phyloP scores from a whole-genome alignment of 257 asterid genomes.

The Prunella vulgaris region DNA sequence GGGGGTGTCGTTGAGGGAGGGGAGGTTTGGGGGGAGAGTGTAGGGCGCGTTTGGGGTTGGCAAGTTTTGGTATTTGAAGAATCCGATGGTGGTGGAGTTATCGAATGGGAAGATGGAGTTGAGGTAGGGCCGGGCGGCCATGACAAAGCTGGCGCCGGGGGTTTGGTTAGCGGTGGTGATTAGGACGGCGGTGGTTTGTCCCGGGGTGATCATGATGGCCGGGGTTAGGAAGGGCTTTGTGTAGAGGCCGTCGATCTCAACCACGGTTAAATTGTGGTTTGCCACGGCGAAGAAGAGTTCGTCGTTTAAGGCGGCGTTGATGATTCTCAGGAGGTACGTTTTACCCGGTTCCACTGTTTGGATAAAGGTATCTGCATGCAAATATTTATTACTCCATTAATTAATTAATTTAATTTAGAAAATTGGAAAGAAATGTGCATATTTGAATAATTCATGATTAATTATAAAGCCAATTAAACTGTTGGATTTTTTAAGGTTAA shows the following conservation, averaged over 20 bases:
- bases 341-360: conserved; percentile 48
- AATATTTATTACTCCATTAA: not conserved
- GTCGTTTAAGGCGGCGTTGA: conserved; percentile 68
- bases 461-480: too few species aligned
- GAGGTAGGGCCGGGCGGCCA: conserved; percentile 84
- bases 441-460: too few species aligned
- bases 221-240: conserved; percentile 61
- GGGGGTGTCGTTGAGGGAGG: conserved; percentile 46
- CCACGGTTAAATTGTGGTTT: conserved; percentile 66
- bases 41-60: conserved; percentile 25
- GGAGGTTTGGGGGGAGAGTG: conserved; percentile 57
- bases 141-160: conserved; percentile 35
- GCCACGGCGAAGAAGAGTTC: conserved; percentile 76
- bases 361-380: conserved; percentile 61
- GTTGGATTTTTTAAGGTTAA: too few species aligned
- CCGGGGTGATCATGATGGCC: conserved; percentile 72
- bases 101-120: conserved; percentile 64
- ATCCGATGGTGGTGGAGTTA: conserved; percentile 66
- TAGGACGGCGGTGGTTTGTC: conserved; percentile 69
- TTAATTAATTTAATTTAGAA: too few species aligned
- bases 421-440: too few species aligned
- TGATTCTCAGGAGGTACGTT: conserved; percentile 70
- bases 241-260: conserved; percentile 61
- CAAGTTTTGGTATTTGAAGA: conserved; percentile 52
- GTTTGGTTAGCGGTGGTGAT: conserved; percentile 53